These are phyloP conservation scores for Conringia planisiliqua DNA, from an alignment of 345 rosid genomes.

Conservation along the genomic window DNA sequence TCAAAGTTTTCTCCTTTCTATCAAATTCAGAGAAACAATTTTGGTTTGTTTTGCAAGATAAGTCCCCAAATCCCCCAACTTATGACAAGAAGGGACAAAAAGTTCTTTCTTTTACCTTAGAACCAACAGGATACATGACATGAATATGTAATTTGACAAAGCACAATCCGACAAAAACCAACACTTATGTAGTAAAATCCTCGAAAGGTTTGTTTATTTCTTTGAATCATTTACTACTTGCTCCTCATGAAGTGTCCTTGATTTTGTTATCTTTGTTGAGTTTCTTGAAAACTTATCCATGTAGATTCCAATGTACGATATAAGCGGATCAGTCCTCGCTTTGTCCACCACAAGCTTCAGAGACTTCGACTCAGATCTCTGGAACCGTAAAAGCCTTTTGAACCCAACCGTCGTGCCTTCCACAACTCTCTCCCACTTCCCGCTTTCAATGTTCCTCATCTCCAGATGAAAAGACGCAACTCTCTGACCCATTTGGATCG, in stretches of 20 bases:
- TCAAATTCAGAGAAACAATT: neutral
- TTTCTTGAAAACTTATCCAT: conserved; percentile 45
- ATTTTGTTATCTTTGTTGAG: conserved; percentile 9
- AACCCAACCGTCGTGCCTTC: conserved; percentile 77
- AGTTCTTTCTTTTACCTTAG: neutral
- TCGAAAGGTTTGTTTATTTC: neutral
- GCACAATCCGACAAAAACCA: neutral
- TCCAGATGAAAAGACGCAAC: conserved; percentile 56
- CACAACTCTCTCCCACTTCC: conserved; percentile 54
- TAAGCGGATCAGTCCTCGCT: conserved; percentile 73
- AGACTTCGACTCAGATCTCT: conserved; percentile 39
- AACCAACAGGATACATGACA: too few relatives aligned
- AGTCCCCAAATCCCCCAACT: neutral
- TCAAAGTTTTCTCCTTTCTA: neutral
- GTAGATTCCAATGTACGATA: conserved; percentile 64
- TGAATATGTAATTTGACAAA: neutral
- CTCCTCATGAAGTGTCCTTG: conserved; percentile 28
- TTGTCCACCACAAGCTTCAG: conserved; percentile 59
- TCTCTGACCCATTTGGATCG: conserved; percentile 90
- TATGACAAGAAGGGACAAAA: neutral
- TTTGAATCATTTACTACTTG: neutral
- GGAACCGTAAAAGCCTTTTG: conserved; percentile 61
- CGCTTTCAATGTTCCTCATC: conserved; percentile 25
- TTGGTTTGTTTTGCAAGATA: neutral
- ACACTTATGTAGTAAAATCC: neutral